A percentile compares a stretch with the other conserved stretches of the same genome.
Conservation (phyloP, 768 basidiomycete genomes). For the Lactifluus hygrophoroides region DNA sequence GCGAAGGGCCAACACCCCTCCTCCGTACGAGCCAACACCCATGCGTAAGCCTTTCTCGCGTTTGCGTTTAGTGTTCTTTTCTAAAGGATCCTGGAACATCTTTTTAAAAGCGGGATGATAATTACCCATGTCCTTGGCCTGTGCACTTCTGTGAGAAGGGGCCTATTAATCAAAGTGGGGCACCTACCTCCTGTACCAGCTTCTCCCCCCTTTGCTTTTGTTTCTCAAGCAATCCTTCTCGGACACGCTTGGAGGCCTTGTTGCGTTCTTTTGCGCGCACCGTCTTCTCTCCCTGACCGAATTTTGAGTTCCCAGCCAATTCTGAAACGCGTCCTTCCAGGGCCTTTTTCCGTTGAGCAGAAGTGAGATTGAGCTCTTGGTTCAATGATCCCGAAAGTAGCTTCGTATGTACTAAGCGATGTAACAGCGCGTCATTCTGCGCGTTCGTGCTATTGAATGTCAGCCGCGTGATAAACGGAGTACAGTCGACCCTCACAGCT, state of each 20-base stretch:
- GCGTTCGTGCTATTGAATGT: conserved; percentile 49
- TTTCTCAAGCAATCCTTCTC: conserved; percentile 61
- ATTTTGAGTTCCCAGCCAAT: conserved; percentile 52
- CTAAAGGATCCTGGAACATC: conserved; percentile 40
- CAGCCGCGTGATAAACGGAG: not conserved
- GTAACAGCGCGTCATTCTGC: conserved; percentile 71
- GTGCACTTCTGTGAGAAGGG: not conserved
- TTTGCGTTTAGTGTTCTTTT: conserved; percentile 30
- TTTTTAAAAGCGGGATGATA: conserved; percentile 75
- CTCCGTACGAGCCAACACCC: conserved; percentile 71
- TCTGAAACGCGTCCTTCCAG: conserved; percentile 72
- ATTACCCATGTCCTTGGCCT: conserved; percentile 82
- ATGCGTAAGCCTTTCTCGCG: conserved; percentile 61
- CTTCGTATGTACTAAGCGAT: conserved; percentile 72
- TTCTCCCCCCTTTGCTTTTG: conserved; percentile 46
- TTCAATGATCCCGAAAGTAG: conserved; percentile 67
- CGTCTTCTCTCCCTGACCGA: conserved; percentile 65
- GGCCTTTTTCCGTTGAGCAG: conserved; percentile 65
- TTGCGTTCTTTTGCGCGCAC: conserved; percentile 57
- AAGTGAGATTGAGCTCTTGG: conserved; percentile 49
- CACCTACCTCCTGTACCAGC: conserved; percentile 57
- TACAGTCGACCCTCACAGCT: conserved; percentile 34
- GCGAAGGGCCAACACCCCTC: conserved; percentile 59
- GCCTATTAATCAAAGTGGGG: not conserved
- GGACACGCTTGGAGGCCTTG: conserved; percentile 60